A percentile compares a stretch with the other conserved stretches of the same genome.
Conservation (phyloP, 371 early-diverging fungal genomes). For the Rhizomucor pusillus region DNA sequence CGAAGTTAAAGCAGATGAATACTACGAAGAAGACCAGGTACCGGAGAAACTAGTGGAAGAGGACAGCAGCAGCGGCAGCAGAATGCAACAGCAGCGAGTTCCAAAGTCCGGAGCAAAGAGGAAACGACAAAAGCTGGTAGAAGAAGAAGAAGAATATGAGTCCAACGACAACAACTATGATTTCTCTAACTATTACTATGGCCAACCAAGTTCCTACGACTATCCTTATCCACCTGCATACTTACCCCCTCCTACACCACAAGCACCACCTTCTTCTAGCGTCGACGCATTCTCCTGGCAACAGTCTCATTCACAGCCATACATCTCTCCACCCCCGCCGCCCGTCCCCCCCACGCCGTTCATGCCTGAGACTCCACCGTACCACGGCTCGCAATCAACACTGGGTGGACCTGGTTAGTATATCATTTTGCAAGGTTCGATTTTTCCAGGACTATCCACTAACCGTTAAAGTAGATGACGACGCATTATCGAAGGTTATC, state of each 20-base stretch:
- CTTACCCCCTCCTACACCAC: background rate
- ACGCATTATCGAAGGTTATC: conserved; percentile 50
- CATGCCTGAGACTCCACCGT: too few species aligned
- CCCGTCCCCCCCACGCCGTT: background rate
- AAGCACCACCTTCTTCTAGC: background rate
- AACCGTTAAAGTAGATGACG: conserved; percentile 1
- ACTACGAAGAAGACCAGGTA: too few species aligned
- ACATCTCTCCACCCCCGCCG: background rate
- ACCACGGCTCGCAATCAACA: background rate
- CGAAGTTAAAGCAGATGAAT: too few species aligned
- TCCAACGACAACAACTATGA: too few species aligned
- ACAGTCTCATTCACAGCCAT: background rate
- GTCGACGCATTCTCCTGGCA: background rate
- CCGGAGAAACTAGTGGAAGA: too few species aligned
- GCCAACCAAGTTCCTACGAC: background rate
- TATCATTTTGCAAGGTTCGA: background rate
- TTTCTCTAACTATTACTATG: conserved; percentile 2
- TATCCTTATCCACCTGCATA: background rate
- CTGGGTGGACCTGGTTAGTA: background rate
- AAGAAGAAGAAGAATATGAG: too few species aligned
- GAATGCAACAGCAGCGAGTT: too few species aligned
- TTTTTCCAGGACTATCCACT: background rate
- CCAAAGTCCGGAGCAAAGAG: too few species aligned
- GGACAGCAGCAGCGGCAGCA: too few species aligned
- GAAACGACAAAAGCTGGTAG: too few species aligned